Percentiles rank a stretch among this genome's conserved stretches.
Conservation (phyloP, 2,329 filamentous ascomycete genomes). For the Epichloe coenophiala region DNA sequence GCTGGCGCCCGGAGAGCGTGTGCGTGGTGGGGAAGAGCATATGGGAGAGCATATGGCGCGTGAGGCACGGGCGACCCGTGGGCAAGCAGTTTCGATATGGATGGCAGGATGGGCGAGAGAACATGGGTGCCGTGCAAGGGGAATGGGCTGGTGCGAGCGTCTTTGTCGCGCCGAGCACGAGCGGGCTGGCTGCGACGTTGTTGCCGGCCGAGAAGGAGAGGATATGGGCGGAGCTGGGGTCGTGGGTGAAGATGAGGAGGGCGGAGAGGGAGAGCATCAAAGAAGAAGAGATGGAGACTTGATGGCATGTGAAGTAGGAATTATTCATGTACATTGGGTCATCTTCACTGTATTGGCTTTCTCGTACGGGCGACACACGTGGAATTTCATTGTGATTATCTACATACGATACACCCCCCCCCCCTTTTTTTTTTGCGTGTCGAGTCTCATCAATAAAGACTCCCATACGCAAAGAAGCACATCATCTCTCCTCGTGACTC, state of each 20-base stretch:
- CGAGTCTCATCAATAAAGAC: background rate
- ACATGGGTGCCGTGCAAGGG: conserved; percentile 34
- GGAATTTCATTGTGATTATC: background rate
- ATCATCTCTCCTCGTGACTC: conserved; percentile 18
- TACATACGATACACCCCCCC: background rate
- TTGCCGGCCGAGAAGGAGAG: conserved; percentile 64
- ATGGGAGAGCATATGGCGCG: conserved; percentile 76
- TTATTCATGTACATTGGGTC: too few relatives aligned
- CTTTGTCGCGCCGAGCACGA: conserved; percentile 88
- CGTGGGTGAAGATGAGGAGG: conserved; percentile 54
- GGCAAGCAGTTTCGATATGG: conserved; percentile 66
- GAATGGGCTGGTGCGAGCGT: conserved; percentile 63
- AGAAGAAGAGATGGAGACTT: conserved; percentile 5
- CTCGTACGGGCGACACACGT: background rate
- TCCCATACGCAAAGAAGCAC: conserved; percentile 6
- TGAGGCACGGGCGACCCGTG: conserved; percentile 45
- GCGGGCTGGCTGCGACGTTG: conserved; percentile 69
- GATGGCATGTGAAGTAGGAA: background rate
- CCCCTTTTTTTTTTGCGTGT: background rate
- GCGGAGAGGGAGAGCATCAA: conserved; percentile 20
- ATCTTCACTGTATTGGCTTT: too few relatives aligned
- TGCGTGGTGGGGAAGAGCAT: conserved; percentile 79
- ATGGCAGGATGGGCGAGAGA: conserved; percentile 57
- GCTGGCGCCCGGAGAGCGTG: conserved; percentile 59
- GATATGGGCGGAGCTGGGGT: conserved; percentile 75